Evolutionary conservation across 2,329 filamentous ascomycete genomes (phyloP).

Genomic region (Pseudonectria foliicola): DNA sequence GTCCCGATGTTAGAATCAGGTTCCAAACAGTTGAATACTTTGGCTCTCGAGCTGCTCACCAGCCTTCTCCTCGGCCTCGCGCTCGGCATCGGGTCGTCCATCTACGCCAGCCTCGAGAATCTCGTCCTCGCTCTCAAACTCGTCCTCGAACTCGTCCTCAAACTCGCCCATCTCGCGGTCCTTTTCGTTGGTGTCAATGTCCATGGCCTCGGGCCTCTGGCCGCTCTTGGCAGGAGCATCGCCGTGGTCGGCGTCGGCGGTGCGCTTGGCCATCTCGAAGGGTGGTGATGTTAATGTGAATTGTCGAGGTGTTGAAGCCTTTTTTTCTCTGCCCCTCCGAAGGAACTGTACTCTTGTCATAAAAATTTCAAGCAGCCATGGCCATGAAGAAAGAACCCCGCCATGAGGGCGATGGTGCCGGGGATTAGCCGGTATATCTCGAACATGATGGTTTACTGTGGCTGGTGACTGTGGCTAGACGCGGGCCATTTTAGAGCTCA

Average conservation of each 20-base stretch:
- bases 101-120: conserved; percentile 92
- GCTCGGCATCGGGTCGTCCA: conserved; percentile 82
- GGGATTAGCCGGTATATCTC: conserved; percentile 11
- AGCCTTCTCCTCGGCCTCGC: conserved; percentile 80
- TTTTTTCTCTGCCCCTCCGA: background rate
- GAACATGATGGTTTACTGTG: too few relatives aligned
- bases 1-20: too few relatives aligned
- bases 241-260: conserved; percentile 42
- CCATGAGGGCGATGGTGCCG: conserved; percentile 13
- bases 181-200: conserved; percentile 51
- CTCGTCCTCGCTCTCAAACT: conserved; percentile 84
- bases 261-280: conserved; percentile 51
- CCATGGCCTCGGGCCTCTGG: conserved; percentile 56
- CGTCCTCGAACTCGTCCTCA: conserved; percentile 91
- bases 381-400: conserved; percentile 11
- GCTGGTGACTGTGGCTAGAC: too few relatives aligned
- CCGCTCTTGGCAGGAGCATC: conserved; percentile 52
- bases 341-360: background rate
- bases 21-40: too few relatives aligned
- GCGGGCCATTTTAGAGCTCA: too few relatives aligned
- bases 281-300: background rate
- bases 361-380: conserved; percentile 2
- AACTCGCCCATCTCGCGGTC: conserved; percentile 64
- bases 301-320: too few relatives aligned
- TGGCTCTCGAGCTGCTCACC: conserved; percentile 29